Percentiles rank a stretch among this genome's conserved stretches.
These are phyloP conservation scores for Lantana camara DNA, from an alignment of 257 asterid genomes.

Conservation along the genomic window DNA sequence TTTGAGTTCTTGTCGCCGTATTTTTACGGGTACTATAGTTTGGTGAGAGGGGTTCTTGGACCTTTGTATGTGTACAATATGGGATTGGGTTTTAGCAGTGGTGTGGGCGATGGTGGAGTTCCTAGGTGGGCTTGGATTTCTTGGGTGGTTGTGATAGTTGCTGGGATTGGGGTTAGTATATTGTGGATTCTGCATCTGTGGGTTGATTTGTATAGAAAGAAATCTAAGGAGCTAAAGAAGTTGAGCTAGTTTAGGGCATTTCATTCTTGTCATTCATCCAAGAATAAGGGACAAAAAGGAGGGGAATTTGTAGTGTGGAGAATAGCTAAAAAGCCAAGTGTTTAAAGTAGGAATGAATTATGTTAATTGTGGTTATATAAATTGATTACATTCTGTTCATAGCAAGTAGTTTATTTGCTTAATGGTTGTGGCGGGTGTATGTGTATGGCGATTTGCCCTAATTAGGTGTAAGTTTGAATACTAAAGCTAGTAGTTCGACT, in stretches of 20 bases:
- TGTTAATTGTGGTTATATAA: no score
- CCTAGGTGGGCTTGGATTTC: constrained; percentile 75
- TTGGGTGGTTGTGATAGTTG: constrained; percentile 67
- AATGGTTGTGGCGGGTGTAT: no score
- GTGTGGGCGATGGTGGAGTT: constrained; percentile 38
- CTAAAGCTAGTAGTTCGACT: no score
- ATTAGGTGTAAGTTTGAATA: no score
- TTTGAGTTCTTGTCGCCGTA: constrained; percentile 58
- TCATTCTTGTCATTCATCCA: background rate
- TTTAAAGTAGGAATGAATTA: no score
- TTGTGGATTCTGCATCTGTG: constrained; percentile 71
- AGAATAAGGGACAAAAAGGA: background rate
- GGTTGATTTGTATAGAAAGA: constrained; percentile 49
- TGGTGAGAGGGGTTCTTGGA: constrained; percentile 74
- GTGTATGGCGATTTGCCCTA: no score
- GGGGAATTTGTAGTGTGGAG: no score
- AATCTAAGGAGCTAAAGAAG: constrained; percentile 44
- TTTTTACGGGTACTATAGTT: constrained; percentile 51
- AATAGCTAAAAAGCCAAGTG: no score
- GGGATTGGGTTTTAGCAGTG: constrained; percentile 34
- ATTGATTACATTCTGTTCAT: no score
- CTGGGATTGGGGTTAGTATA: constrained; percentile 57
- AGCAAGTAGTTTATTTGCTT: no score
- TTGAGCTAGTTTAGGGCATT: constrained; percentile 26
- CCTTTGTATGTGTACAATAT: constrained; percentile 57